Evolutionary conservation across 129 eudicot species (phyloP).

Genomic region (Flaveria brownii): DNA sequence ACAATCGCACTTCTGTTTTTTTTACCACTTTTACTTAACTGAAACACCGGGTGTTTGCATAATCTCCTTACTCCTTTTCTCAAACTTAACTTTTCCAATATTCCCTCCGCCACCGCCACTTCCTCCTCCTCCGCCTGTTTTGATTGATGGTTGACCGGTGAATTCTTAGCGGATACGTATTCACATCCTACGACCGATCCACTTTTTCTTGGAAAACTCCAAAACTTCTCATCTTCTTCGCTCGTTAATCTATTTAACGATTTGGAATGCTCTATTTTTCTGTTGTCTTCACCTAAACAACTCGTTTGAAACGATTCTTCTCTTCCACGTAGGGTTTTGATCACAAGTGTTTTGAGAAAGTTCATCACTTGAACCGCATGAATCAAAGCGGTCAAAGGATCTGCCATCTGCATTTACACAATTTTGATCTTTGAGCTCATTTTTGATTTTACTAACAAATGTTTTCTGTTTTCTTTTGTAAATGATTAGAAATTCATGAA

Average conservation of each 20-base stretch:
- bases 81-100: slow-evolving; percentile 50
- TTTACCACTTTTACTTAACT: slow-evolving; percentile 44
- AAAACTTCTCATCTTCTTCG: slow-evolving; percentile 36
- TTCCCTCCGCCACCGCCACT: slow-evolving; percentile 47
- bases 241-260: slow-evolving; percentile 44
- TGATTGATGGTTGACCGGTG: slow-evolving; percentile 35
- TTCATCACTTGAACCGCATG: slow-evolving; percentile 99
- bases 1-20: slow-evolving; percentile 24
- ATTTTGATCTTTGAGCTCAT: not conserved
- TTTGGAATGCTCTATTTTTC: slow-evolving; percentile 11
- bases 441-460: too few species aligned
- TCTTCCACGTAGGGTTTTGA: slow-evolving; percentile 55
- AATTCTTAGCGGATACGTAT: slow-evolving; percentile 22
- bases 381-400: slow-evolving; percentile 89
- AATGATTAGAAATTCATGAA: not conserved
- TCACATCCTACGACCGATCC: slow-evolving; percentile 41
- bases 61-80: slow-evolving; percentile 63
- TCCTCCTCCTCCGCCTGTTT: slow-evolving; percentile 43
- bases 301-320: slow-evolving; percentile 31
- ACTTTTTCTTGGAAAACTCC: slow-evolving; percentile 50
- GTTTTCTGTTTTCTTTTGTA: not conserved
- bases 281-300: slow-evolving; percentile 31
- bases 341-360: slow-evolving; percentile 73
- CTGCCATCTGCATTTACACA: slow-evolving; percentile 76
- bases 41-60: slow-evolving; percentile 65